A percentile compares a stretch with the other conserved stretches of the same genome.
Evolutionary conservation across 1,284 basidiomycete genomes (phyloP).

Genomic region (Rhodotorula glutinis): DNA sequence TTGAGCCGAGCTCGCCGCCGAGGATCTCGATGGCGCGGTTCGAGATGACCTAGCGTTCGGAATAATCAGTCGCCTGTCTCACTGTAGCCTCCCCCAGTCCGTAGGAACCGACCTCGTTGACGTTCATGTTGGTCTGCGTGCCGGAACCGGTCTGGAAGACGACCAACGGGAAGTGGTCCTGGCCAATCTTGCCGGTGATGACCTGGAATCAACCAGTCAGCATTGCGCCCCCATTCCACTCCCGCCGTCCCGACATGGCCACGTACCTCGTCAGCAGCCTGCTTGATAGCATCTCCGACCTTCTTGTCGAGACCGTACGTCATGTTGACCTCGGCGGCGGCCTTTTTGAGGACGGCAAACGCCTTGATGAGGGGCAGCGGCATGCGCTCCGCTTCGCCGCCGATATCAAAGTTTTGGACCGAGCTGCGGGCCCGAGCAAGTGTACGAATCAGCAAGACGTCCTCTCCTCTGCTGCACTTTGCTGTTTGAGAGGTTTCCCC

Average conservation of each 20-base stretch:
- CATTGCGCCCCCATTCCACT: too few relatives aligned
- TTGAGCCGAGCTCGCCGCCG: constrained; percentile 91
- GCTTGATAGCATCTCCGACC: constrained; percentile 81
- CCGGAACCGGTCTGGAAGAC: constrained; percentile 99
- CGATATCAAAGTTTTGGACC: constrained; percentile 98
- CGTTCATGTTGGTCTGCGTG: constrained; percentile 99
- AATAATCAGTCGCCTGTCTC: background rate
- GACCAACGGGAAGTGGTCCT: constrained; percentile 94
- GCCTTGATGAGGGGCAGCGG: constrained; percentile 94
- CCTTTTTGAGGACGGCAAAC: constrained; percentile 97
- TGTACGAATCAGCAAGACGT: background rate
- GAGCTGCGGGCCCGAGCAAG: constrained; percentile 57
- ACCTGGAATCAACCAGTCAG: constrained; percentile 57
- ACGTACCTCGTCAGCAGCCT: constrained; percentile 87
- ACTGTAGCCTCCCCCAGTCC: too few relatives aligned
- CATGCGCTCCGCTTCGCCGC: constrained; percentile 86
- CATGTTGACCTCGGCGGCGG: constrained; percentile 87
- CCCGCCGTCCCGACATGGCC: background rate
- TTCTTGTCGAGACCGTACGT: constrained; percentile 87
- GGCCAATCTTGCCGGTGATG: constrained; percentile 82
- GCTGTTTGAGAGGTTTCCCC: too few relatives aligned
- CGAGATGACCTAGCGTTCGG: constrained; percentile 76
- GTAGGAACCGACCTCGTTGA: constrained; percentile 69
- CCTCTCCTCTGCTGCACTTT: background rate
- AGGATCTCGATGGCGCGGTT: constrained; percentile 98